Conservation (phyloP, 2,329 filamentous ascomycete species). For the Exserohilum turcica region DNA sequence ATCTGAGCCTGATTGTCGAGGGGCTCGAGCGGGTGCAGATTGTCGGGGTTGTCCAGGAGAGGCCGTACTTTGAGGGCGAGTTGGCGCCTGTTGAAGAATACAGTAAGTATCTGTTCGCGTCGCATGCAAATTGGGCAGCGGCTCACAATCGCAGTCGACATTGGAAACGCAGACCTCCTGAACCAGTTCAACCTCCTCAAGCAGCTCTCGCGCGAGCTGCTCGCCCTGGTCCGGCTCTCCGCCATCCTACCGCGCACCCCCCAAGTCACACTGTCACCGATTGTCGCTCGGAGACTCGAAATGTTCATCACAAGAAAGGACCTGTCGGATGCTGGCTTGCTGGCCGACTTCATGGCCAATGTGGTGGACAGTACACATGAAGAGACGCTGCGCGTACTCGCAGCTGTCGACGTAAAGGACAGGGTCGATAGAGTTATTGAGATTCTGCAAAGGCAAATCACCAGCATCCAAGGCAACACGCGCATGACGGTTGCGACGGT, state of each 20-base stretch:
- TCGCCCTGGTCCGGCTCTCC: conserved; percentile 81
- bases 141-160: conserved; percentile 33
- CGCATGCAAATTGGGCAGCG: neutral
- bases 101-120: conserved; percentile 52
- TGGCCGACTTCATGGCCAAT: conserved; percentile 97
- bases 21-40: conserved; percentile 78
- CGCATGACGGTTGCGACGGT: conserved; percentile 80
- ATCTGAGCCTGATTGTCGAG: conserved; percentile 85
- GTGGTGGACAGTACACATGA: conserved; percentile 85
- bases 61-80: conserved; percentile 84
- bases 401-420: conserved; percentile 77
- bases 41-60: conserved; percentile 74
- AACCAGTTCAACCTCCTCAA: conserved; percentile 81
- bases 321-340: conserved; percentile 76
- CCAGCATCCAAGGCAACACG: conserved; percentile 82
- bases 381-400: conserved; percentile 85
- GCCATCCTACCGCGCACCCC: conserved; percentile 77
- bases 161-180: conserved; percentile 59
- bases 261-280: conserved; percentile 71
- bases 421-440: conserved; percentile 82
- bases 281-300: conserved; percentile 85
- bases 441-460: conserved; percentile 80
- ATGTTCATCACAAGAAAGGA: conserved; percentile 84
- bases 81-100: conserved; percentile 74
- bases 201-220: conserved; percentile 80